Evolutionary conservation across 805 yeast genomes (phyloP).

Genomic region (Ogataea minuta): DNA sequence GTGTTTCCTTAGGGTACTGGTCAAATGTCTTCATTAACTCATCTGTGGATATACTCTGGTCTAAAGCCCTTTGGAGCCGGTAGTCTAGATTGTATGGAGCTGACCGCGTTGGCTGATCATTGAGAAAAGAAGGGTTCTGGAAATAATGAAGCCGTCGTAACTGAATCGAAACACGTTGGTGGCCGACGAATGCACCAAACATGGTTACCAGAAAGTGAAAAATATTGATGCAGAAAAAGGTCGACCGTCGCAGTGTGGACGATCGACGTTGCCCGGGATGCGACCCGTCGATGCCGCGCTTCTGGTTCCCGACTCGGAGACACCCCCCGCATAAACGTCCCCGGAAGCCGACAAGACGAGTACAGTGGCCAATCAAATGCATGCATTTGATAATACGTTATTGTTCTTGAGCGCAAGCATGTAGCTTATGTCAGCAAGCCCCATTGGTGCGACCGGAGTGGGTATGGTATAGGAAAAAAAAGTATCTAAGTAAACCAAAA

Average conservation of each 20-base stretch:
- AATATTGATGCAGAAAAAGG: slow-evolving; percentile 4
- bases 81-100: not conserved
- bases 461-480: slow-evolving; percentile 4
- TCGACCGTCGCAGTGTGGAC: not conserved
- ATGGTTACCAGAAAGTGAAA: not conserved
- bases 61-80: slow-evolving; percentile 1
- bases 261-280: not conserved
- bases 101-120: not conserved
- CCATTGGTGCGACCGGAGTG: slow-evolving; percentile 3
- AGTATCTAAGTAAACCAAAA: slow-evolving; percentile 2
- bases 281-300: slow-evolving; percentile 1
- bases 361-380: slow-evolving; percentile 10
- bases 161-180: slow-evolving; percentile 3
- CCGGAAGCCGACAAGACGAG: slow-evolving; percentile 14
- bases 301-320: slow-evolving; percentile 11
- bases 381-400: slow-evolving; percentile 11
- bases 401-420: too few species aligned
- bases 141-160: slow-evolving; percentile 8
- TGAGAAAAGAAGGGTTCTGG: not conserved
- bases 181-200: not conserved
- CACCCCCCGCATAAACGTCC: slow-evolving; percentile 5
- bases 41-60: not conserved
- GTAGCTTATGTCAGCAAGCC: slow-evolving; percentile 14
- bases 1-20: not conserved
- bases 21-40: slow-evolving; percentile 1